Percentiles rank a stretch among this genome's conserved stretches.
Evolutionary conservation across 2,329 filamentous ascomycete species (phyloP).

Genomic region (Exophiala lecanii-corni): DNA sequence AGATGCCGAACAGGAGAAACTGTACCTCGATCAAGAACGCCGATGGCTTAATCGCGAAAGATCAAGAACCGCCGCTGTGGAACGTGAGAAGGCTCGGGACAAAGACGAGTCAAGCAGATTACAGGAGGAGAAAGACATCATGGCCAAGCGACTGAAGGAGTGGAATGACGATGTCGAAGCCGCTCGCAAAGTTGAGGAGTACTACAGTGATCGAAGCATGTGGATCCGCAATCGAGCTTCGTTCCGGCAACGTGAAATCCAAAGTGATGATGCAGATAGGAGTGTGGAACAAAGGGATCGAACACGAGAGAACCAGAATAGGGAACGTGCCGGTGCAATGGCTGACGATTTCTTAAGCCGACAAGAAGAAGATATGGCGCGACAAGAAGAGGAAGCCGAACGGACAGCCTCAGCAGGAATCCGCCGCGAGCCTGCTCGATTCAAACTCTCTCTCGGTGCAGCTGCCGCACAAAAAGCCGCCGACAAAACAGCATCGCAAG

Average conservation of each 20-base stretch:
- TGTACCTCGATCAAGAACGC: slow-evolving; percentile 78
- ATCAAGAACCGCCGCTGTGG: slow-evolving; percentile 74
- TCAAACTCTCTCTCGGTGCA: slow-evolving; percentile 89
- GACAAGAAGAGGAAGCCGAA: slow-evolving; percentile 20
- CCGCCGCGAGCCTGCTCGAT: slow-evolving; percentile 60
- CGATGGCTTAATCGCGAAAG: slow-evolving; percentile 88
- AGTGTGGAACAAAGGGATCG: slow-evolving; percentile 70
- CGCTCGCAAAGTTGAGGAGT: slow-evolving; percentile 66
- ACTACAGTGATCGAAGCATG: slow-evolving; percentile 78
- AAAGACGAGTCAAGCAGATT: slow-evolving; percentile 65
- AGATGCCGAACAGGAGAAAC: slow-evolving; percentile 70
- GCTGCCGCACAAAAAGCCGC: slow-evolving; percentile 72
- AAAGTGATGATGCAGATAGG: slow-evolving; percentile 77
- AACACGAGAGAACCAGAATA: slow-evolving; percentile 63
- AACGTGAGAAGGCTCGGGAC: slow-evolving; percentile 78
- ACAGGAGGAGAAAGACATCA: slow-evolving; percentile 60
- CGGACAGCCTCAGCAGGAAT: slow-evolving; percentile 32
- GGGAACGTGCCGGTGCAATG: slow-evolving; percentile 75
- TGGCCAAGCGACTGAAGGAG: slow-evolving; percentile 67
- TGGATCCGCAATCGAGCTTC: slow-evolving; percentile 78
- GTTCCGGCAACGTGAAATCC: slow-evolving; percentile 68
- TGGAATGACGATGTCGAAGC: slow-evolving; percentile 90
- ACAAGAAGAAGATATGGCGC: slow-evolving; percentile 65
- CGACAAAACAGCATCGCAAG: slow-evolving; percentile 42
- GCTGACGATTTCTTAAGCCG: slow-evolving; percentile 87